phyloP scores from a whole-genome alignment of 1,284 basidiomycete species.

The Boletellus dicymbophilus region DNA sequence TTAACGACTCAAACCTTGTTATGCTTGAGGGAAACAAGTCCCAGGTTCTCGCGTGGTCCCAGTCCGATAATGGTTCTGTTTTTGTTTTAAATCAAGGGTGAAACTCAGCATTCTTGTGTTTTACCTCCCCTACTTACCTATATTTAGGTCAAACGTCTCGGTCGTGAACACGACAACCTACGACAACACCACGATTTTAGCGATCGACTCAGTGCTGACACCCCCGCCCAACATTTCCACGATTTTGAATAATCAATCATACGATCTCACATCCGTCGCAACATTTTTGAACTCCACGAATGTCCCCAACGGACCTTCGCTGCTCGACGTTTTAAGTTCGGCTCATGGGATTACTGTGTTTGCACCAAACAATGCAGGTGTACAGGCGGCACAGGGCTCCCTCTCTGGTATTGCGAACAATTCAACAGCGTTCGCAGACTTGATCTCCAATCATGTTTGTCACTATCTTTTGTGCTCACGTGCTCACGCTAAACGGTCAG shows the following conservation, averaged over 20 bases:
- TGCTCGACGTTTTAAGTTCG: conserved; percentile 42
- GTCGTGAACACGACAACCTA: conserved; percentile 48
- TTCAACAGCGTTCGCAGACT: conserved; percentile 42
- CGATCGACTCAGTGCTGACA: conserved; percentile 53
- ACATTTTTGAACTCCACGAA: conserved; percentile 23
- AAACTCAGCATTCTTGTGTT: conserved; percentile 8
- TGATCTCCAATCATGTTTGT: conserved; percentile 66
- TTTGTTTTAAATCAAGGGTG: conserved; percentile 59
- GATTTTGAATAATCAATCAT: conserved; percentile 39
- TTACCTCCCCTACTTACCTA: neutral
- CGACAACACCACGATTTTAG: conserved; percentile 52
- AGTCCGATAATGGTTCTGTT: conserved; percentile 41
- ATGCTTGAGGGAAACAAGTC: conserved; percentile 54
- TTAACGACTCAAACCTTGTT: conserved; percentile 50
- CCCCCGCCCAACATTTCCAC: conserved; percentile 52
- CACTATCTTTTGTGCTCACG: neutral
- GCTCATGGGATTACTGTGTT: conserved; percentile 71
- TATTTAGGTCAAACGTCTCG: conserved; percentile 42
- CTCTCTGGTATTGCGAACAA: conserved; percentile 45
- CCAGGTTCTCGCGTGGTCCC: conserved; percentile 69
- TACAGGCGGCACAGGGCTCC: conserved; percentile 38
- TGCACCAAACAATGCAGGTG: conserved; percentile 58
- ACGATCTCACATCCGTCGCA: conserved; percentile 27
- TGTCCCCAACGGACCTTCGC: conserved; percentile 30
- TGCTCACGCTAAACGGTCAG: neutral